Evolutionary conservation across 2,329 filamentous ascomycete genomes (phyloP), one percentile per base, ranked within the genome.

Genomic region (Aspergillus nomiae): DNA sequence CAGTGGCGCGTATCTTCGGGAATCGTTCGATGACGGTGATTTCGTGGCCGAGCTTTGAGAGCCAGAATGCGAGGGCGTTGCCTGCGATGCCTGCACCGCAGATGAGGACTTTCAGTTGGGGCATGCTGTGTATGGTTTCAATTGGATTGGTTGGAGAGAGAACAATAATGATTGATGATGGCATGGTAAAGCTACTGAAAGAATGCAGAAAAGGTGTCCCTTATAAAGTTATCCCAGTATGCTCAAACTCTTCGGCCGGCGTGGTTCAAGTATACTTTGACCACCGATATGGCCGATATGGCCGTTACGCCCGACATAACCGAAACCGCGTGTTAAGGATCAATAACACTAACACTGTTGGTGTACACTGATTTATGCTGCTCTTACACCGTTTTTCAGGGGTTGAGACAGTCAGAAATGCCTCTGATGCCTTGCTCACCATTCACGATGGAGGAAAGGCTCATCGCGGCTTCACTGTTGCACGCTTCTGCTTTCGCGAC

Each of bases 1-100:
- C 87, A 0, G 75, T 75, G 1, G 76, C 71, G 1, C 86, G 81
- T 0, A 87, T 71, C 1, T n/a, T 58, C 0, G 79, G 70, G 55
- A 72, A 78, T 1, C 77, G 73, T 66, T 83, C 82, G 57, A 83
- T 63, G 10, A 84, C 70, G 2, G 80, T 83, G 46, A 83, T 72
- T 14, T 70, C 62, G 58, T 77, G 73, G 32, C 77, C 75, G n/a
- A 74, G 64, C 46, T 74, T 74, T 1, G 82, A 75, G 24, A 87
- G 81, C 75, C 82, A 84, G 72, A 80, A 82, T 32, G 84, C 84
- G 16, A 86, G 74, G 1, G 83, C 76, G 5, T 73, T 76, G 32
- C 80, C 79, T 10, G 76, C 71, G 43, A 81, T 74, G 21, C 77
- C 77, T 38, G 73, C 78, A 8, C 80, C 80, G 56, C 77, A 73